A percentile compares a stretch with the other conserved stretches of the same genome.
Evolutionary conservation across 2,329 filamentous ascomycete genomes (phyloP).

Genomic region (Epichloe gansuensis): DNA sequence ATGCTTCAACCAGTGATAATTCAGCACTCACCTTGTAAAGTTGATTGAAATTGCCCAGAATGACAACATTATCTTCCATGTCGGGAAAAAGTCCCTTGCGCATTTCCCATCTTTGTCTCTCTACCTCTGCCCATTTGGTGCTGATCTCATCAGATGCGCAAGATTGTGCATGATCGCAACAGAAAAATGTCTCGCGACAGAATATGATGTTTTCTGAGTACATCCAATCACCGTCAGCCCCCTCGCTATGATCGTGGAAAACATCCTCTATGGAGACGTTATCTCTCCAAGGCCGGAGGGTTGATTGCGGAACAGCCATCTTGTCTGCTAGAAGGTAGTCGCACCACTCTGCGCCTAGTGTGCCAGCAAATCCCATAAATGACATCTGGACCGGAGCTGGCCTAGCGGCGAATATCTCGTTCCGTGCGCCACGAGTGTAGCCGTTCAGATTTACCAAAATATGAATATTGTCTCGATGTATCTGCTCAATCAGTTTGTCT

Average conservation of each 20-base stretch:
- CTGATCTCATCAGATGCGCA: constrained; percentile 57
- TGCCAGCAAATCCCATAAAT: constrained; percentile 98
- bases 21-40: constrained; percentile 70
- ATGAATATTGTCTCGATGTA: constrained; percentile 78
- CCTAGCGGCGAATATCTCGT: constrained; percentile 91
- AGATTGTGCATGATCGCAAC: constrained; percentile 91
- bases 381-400: constrained; percentile 97
- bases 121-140: constrained; percentile 74
- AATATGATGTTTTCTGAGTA: constrained; percentile 97
- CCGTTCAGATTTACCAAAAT: constrained; percentile 97
- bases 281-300: constrained; percentile 65
- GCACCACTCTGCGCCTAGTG: constrained; percentile 93
- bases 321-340: constrained; percentile 90
- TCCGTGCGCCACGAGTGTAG: constrained; percentile 91
- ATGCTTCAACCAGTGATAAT: background rate
- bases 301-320: constrained; percentile 71
- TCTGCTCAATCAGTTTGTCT: constrained; percentile 74
- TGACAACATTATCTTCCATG: constrained; percentile 71
- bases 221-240: constrained; percentile 69
- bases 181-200: constrained; percentile 92
- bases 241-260: constrained; percentile 52
- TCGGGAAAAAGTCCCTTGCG: constrained; percentile 82
- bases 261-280: constrained; percentile 66
- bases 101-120: constrained; percentile 76
- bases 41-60: constrained; percentile 97